Base-by-base conservation (phyloP, 2,329 filamentous ascomycete species). In the Septoria linicola region DNA sequence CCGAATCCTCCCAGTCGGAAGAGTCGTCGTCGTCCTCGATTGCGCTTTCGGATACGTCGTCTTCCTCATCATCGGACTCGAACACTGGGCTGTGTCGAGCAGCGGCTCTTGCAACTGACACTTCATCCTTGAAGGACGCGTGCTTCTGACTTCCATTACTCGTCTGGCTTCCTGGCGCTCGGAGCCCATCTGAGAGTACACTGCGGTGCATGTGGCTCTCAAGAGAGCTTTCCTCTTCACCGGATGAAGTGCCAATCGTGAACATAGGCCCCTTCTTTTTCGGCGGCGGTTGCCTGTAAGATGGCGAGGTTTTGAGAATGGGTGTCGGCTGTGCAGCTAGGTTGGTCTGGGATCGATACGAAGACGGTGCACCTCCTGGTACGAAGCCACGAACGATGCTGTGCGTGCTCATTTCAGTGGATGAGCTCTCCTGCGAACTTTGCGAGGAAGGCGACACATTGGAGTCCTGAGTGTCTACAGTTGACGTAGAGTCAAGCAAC, bases 331-430 rank as follows among this genome's bases (percentile, higher is more conserved):
- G 75, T 72, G 76, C 65, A 10, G 74, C 70, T 23, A 85, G 72
- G 59, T 79, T 78, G 55, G 71, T 82, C 63, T 76, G 81, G 57
- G 74, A 85, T 59, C 84, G 80, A 63, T 83, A 82, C 0, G 84
- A 87, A 1, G 83, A 85, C 8, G 83, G 85, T 35, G 86, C 77
- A 54, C 85, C 82, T 20, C 87, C 85, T 1, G 88, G 88, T 4
- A 87, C 88, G 71, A 96, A 96, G 51, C 91, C 91, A 58, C 88
- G 87, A 45, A 96, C 85, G 51, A 96, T 81, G 57, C 85, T 91
- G 54, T 83, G 80, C 11, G 78, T 76, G 61, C 80, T 78, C 57
- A 83, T 71, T 42, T 82, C 80, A 8, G 80, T 82, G 1, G 79
- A 79, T 21, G 83, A 82, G 49, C 82, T 88, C 62, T 86, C 82